Base-by-base conservation (phyloP, 2,329 filamentous ascomycete genomes). In the Monilinia aucupariae region DNA sequence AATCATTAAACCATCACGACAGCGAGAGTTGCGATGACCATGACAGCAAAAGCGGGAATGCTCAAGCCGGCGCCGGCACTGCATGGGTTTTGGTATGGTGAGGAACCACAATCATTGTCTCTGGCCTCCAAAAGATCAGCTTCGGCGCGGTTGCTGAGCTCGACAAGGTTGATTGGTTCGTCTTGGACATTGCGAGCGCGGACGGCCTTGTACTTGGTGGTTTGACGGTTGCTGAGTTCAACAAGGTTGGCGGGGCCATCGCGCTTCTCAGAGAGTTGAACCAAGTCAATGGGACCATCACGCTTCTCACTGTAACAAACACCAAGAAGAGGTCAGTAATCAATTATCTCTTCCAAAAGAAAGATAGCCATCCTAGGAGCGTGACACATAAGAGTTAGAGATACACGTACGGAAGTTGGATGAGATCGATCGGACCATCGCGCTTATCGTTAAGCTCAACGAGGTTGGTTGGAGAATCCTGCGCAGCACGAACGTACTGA, bases 101-200 rank as follows among this genome's bases (percentile, higher is more conserved):
- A 58, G 22, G 60, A 45, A 30, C 51, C 52, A 12, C 60, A 62
- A 20, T 58, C 54, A 20, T 34, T 25, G n/a, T 62, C 41, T 25
- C 60, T 30, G 3, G 47, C 17, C 13, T n/a, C 12, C 8, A 56
- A 22, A 3, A 10, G 8, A 34, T 55, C 43, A 8, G 22, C 5
- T 48, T 39, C 43, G 9, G n/a, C 51, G 12, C 37, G 37, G 12
- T 55, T 55, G 25, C 20, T 32, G 20, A 56, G 54, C 17, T 56
- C 20, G 30, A 47, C 8, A 15, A 56, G n/a, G 9, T 34, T 47
- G 20, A 25, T 20, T 6, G 39, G 53, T 0, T 7, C 41, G n/a
- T 22, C 39, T 10, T 32, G 39, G 15, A 4, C 4, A 17, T 32
- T 15, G 27, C 27, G 39, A 43, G 53, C 12, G 41, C 25, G 53